Percentiles rank a stretch among this genome's conserved stretches.
Conservation (phyloP, 179 eudicot species). For the Beta lomatogona region DNA sequence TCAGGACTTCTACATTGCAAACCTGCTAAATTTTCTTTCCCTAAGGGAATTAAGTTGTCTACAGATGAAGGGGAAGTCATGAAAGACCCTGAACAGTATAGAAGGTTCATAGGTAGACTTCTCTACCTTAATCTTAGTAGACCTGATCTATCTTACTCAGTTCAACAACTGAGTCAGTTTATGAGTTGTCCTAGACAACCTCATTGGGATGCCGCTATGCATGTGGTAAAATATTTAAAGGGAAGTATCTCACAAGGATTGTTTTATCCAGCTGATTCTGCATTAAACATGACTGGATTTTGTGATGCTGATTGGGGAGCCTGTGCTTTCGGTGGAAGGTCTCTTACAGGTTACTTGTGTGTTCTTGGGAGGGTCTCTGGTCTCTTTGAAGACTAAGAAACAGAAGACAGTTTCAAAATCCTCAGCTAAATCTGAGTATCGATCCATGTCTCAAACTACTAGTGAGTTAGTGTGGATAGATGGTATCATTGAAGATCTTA, state of each 20-base stretch:
- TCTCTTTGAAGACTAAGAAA: too few species aligned
- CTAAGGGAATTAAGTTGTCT: neutral
- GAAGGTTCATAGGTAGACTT: neutral
- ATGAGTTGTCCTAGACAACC: neutral
- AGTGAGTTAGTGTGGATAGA: too few species aligned
- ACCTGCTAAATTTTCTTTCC: neutral
- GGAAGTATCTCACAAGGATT: neutral
- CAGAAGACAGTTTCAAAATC: too few species aligned
- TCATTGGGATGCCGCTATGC: neutral
- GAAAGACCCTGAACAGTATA: neutral
- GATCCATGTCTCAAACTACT: too few species aligned
- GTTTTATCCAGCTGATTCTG: too few species aligned
- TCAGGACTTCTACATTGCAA: neutral
- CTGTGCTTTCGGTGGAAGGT: neutral
- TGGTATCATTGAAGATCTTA: too few species aligned
- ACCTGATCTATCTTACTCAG: neutral
- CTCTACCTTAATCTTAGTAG: neutral
- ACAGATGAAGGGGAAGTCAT: neutral
- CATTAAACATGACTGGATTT: neutral
- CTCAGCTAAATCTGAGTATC: too few species aligned
- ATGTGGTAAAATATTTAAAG: neutral
- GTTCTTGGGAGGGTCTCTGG: too few species aligned
- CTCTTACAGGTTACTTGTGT: too few species aligned
- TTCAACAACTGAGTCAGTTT: neutral
- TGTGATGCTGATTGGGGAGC: slow-evolving; percentile 17